A percentile compares a stretch with the other conserved stretches of the same genome.
These are phyloP conservation scores for Backusella parvicylindrica DNA, from an alignment of 192 early-diverging fungal species.

Conservation along the genomic window DNA sequence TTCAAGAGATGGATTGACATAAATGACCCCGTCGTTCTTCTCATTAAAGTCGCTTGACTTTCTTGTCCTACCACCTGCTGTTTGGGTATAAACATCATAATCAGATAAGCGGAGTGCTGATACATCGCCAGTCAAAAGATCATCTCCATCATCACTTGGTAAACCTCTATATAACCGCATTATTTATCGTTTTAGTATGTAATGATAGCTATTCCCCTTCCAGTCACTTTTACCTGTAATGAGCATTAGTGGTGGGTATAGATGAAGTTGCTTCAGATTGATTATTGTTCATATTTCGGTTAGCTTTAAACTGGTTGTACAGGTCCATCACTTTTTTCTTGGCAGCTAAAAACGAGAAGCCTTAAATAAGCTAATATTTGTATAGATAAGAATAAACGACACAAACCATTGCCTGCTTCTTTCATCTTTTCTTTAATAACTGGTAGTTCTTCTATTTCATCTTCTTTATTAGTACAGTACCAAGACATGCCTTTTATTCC, in stretches of 20 bases:
- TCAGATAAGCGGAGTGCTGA: constrained; percentile 36
- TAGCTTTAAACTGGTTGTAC: constrained; percentile 50
- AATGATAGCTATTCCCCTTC: no score
- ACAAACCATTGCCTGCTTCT: constrained; percentile 45
- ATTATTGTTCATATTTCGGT: constrained; percentile 9
- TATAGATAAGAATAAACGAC: no score
- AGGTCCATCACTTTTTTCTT: constrained; percentile 57
- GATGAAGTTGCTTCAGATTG: background rate
- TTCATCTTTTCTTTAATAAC: constrained; percentile 55
- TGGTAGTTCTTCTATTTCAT: constrained; percentile 46
- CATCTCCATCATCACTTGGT: constrained; percentile 30
- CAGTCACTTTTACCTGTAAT: constrained; percentile 25
- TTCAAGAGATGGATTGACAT: constrained; percentile 9
- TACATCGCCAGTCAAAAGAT: constrained; percentile 33
- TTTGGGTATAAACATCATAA: constrained; percentile 30
- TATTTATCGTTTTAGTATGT: background rate
- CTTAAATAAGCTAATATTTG: no score
- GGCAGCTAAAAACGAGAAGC: constrained; percentile 40
- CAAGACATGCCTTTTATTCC: background rate
- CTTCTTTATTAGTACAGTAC: background rate
- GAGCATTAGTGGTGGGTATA: constrained; percentile 17
- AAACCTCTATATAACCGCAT: constrained; percentile 9
- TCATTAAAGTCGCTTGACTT: background rate
- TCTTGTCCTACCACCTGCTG: constrained; percentile 14
- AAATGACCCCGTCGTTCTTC: background rate